Base-by-base conservation (phyloP, 768 basidiomycete species). In the Trametes cingulata region DNA sequence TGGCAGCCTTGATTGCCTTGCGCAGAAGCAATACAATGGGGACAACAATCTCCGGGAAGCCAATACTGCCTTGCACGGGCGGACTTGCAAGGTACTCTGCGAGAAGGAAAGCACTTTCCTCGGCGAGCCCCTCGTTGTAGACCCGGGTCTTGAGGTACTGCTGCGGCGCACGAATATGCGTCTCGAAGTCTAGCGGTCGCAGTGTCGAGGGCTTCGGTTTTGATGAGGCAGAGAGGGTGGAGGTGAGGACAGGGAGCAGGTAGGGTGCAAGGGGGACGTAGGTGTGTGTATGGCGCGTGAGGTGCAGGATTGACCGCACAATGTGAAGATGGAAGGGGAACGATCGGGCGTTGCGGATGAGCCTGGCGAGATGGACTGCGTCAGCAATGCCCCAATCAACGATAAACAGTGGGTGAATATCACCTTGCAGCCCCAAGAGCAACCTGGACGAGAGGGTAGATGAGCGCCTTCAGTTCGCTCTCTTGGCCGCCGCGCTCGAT, bases 371-470 rank as follows among this genome's bases (percentile, higher is more conserved):
- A 20, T 8, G n/a, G n/a, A n/a, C n/a, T n/a, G n/a, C n/a, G 25
- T 45, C 35, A 52, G 35, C 20, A 46, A 15, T 22, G 13, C 15
- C 12, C 9, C 20, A 3, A 51, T 45, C 15, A 10, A 22, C 54
- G 24, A 58, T 43, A 56, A 14, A 17, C 12, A 22, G 13, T 10
- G 19, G 27, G 2, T 37, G 60, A 14, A 41, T 77, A 88, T 67
- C 73, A 96, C 95, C 90, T 91, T 67, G 97, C 88, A 52, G 94
- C 91, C 27, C 97, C 97, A 54, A 98, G 75, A 56, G 93, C 85
- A 48, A 99, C 91, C 73, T 99, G 97, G 9, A 97, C 92, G 19
- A 99, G 81, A 9, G 97, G 97, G 72, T 96, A 98, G 56, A 98
- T 89, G 51, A 99, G 78, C n/a, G 91, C 82, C 69, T 86, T 83